phyloP scores from a whole-genome alignment of 768 basidiomycete species.

The Collybia sp. region DNA sequence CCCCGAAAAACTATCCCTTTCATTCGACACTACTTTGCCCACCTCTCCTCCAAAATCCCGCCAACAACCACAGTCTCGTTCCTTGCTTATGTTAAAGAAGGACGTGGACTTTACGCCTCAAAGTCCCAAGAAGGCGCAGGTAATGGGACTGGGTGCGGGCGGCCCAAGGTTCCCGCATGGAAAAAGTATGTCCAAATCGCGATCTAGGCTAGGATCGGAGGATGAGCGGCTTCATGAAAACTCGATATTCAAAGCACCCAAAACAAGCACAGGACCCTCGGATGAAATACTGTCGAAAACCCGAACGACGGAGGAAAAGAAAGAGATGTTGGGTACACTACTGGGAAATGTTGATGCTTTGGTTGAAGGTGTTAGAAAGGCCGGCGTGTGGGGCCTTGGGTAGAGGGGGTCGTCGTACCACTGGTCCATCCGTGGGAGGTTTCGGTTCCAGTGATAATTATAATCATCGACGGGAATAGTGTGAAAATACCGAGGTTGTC shows the following conservation, averaged over 20 bases:
- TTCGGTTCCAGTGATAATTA: background rate
- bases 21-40: constrained; percentile 21
- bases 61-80: constrained; percentile 32
- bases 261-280: constrained; percentile 1
- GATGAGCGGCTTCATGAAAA: constrained; percentile 15
- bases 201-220: constrained; percentile 11
- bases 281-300: constrained; percentile 17
- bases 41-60: constrained; percentile 21
- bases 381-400: constrained; percentile 81
- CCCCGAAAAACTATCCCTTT: constrained; percentile 32
- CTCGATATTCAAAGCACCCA: constrained; percentile 3
- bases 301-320: constrained; percentile 79
- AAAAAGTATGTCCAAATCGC: constrained; percentile 13
- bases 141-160: constrained; percentile 11
- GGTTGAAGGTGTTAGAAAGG: constrained; percentile 81
- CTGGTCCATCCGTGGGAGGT: background rate
- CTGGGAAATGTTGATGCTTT: constrained; percentile 89
- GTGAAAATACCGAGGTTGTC: background rate
- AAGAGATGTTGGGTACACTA: constrained; percentile 73
- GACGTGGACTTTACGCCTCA: constrained; percentile 73
- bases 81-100: constrained; percentile 61
- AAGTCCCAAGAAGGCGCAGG: constrained; percentile 56
- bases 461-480: background rate
- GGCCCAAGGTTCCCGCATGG: constrained; percentile 9
- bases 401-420: constrained; percentile 8